These are phyloP conservation scores for Moniliella sp. DNA, from an alignment of 1,284 basidiomycete species.

Conservation along the genomic window DNA sequence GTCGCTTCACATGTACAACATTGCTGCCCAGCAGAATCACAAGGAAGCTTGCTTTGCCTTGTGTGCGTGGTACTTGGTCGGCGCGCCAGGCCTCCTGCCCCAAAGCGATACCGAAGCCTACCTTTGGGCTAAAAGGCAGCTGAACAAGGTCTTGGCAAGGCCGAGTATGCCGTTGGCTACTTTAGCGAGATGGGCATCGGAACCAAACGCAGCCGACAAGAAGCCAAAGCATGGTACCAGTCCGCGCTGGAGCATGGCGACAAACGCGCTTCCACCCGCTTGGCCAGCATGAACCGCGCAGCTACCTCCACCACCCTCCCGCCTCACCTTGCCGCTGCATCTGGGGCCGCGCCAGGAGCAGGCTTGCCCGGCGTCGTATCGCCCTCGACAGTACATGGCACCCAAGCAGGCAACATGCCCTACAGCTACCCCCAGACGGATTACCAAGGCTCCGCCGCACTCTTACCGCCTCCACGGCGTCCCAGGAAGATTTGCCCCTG, in stretches of 20 bases:
- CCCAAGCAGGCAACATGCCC: too few species aligned
- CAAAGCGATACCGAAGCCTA: conserved; percentile 95
- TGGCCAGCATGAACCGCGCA: conserved; percentile 38
- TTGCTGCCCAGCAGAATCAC: conserved; percentile 77
- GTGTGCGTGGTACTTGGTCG: conserved; percentile 96
- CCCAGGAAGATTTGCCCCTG: too few species aligned
- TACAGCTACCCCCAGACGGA: too few species aligned
- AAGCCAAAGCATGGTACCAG: conserved; percentile 61
- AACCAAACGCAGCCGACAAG: conserved; percentile 32
- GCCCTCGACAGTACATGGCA: too few species aligned
- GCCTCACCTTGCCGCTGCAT: too few species aligned
- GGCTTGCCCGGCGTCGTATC: too few species aligned
- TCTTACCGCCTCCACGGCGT: too few species aligned
- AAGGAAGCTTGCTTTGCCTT: conserved; percentile 91
- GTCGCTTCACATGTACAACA: conserved; percentile 80
- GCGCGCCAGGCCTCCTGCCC: conserved; percentile 82
- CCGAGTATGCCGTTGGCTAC: conserved; percentile 75
- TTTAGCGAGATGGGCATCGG: conserved; percentile 55
- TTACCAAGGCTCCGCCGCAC: too few species aligned
- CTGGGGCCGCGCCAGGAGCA: too few species aligned
- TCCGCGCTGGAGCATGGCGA: conserved; percentile 79
- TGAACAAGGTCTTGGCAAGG: conserved; percentile 31
- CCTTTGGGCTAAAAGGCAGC: conserved; percentile 35
- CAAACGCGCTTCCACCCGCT: conserved; percentile 66
- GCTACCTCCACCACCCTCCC: too few species aligned